These are phyloP conservation scores for Solanum hybrid DNA, from an alignment of 305 asterid genomes.

Conservation along the genomic window DNA sequence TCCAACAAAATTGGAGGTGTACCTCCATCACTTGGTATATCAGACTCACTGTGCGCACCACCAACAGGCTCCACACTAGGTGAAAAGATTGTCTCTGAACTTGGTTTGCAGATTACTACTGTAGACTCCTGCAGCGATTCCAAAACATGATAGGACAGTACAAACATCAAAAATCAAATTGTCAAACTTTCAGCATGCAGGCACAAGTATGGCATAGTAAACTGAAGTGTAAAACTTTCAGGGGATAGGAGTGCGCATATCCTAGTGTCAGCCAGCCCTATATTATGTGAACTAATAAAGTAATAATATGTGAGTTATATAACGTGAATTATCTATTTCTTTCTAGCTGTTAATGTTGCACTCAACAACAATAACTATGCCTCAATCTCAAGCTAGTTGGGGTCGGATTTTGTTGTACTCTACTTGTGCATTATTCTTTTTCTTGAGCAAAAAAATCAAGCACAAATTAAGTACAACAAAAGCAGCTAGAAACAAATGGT, in stretches of 20 bases:
- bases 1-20: background rate
- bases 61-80: constrained; percentile 64
- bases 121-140: constrained; percentile 43
- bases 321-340: background rate
- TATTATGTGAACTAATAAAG: background rate
- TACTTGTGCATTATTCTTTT: background rate
- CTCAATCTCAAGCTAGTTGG: background rate
- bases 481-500: background rate
- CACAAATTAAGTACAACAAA: background rate
- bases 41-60: constrained; percentile 8
- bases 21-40: constrained; percentile 45
- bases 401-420: background rate
- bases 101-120: constrained; percentile 43
- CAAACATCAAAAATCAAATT: background rate
- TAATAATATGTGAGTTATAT: background rate
- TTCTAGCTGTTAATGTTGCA: background rate
- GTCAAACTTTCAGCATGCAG: background rate
- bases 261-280: background rate
- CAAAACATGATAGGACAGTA: constrained; percentile 10
- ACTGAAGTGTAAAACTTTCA: background rate
- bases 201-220: background rate
- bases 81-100: constrained; percentile 67
- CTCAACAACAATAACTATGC: background rate
- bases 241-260: background rate
- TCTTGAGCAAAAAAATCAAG: background rate